Percentiles rank a stretch among this genome's conserved stretches.
Evolutionary conservation across 2,329 filamentous ascomycete genomes (phyloP).

Genomic region (Talaromyces atroroseus): DNA sequence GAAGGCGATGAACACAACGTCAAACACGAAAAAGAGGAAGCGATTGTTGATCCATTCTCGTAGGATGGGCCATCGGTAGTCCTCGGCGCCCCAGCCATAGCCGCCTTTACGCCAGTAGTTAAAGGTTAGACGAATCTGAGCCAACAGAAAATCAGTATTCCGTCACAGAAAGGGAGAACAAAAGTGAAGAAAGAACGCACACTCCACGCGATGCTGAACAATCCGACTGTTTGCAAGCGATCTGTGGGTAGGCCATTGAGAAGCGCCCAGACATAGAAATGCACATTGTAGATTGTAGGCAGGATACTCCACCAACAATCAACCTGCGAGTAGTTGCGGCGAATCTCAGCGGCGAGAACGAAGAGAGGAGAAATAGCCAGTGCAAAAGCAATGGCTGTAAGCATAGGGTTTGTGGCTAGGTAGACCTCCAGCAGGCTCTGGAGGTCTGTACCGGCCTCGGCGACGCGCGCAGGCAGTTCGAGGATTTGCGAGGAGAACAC

Average conservation of each 20-base stretch:
- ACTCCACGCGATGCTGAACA: constrained; percentile 72
- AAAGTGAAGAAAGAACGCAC: constrained; percentile 45
- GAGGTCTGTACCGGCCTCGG: constrained; percentile 57
- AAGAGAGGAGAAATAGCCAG: constrained; percentile 66
- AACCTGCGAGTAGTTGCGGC: constrained; percentile 94
- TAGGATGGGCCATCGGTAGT: constrained; percentile 86
- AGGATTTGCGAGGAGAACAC: constrained; percentile 58
- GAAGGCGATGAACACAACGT: constrained; percentile 82
- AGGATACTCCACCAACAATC: constrained; percentile 89
- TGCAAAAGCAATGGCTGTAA: constrained; percentile 67
- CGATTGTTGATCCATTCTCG: constrained; percentile 62
- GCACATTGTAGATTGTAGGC: constrained; percentile 77
- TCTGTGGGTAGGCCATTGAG: constrained; percentile 64
- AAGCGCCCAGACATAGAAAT: constrained; percentile 79
- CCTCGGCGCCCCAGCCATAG: constrained; percentile 81
- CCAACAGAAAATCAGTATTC: constrained; percentile 17
- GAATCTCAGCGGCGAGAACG: constrained; percentile 73
- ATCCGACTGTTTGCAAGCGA: constrained; percentile 66
- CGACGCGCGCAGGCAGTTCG: constrained; percentile 61
- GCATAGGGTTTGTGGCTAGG: constrained; percentile 75
- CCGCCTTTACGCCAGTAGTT: constrained; percentile 97
- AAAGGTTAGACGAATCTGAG: constrained; percentile 72
- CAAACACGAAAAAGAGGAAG: constrained; percentile 78
- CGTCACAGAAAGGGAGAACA: constrained; percentile 5
- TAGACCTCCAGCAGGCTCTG: constrained; percentile 67